Conservation (phyloP, 352 stramenopile genomes). For the Phytophthora cajani region DNA sequence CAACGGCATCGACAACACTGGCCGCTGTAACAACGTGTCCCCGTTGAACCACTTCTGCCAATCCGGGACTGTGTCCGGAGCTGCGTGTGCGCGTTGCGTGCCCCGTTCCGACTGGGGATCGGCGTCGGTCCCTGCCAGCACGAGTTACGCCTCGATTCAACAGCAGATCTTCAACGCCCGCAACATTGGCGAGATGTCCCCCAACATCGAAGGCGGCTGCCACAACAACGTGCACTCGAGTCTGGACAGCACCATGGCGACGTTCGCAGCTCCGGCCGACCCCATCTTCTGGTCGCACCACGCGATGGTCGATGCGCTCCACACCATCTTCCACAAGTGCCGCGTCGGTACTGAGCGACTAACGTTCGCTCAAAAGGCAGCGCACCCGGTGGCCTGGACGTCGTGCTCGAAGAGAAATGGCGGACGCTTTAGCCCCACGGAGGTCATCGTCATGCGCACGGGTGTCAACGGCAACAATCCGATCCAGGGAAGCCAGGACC, state of each 20-base stretch:
- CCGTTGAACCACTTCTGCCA: slow-evolving; percentile 74
- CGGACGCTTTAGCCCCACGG: slow-evolving; percentile 50
- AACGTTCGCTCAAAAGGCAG: slow-evolving; percentile 58
- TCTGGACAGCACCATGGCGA: slow-evolving; percentile 56
- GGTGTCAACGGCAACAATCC: slow-evolving; percentile 42
- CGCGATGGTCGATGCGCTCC: slow-evolving; percentile 67
- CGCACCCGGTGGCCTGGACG: slow-evolving; percentile 48
- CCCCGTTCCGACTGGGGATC: slow-evolving; percentile 55
- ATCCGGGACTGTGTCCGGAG: slow-evolving; percentile 17
- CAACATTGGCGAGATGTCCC: slow-evolving; percentile 70
- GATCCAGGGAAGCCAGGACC: slow-evolving; percentile 40
- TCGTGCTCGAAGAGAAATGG: slow-evolving; percentile 48
- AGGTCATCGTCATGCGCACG: slow-evolving; percentile 55
- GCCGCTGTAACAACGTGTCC: slow-evolving; percentile 42
- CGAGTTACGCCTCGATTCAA: slow-evolving; percentile 57
- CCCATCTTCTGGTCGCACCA: slow-evolving; percentile 87
- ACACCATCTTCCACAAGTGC: slow-evolving; percentile 79
- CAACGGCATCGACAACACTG: slow-evolving; percentile 52
- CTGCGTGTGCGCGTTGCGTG: slow-evolving; percentile 51
- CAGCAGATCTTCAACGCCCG: slow-evolving; percentile 53
- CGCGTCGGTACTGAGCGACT: slow-evolving; percentile 49
- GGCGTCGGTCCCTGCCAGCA: slow-evolving; percentile 35
- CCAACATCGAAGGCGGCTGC: slow-evolving; percentile 48
- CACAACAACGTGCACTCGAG: slow-evolving; percentile 76
- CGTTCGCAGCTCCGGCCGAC: slow-evolving; percentile 58